A percentile compares a stretch with the other conserved stretches of the same genome.
Evolutionary conservation across 176 grass and related monocot species (phyloP).

Genomic region (Alopecurus myosuroides): DNA sequence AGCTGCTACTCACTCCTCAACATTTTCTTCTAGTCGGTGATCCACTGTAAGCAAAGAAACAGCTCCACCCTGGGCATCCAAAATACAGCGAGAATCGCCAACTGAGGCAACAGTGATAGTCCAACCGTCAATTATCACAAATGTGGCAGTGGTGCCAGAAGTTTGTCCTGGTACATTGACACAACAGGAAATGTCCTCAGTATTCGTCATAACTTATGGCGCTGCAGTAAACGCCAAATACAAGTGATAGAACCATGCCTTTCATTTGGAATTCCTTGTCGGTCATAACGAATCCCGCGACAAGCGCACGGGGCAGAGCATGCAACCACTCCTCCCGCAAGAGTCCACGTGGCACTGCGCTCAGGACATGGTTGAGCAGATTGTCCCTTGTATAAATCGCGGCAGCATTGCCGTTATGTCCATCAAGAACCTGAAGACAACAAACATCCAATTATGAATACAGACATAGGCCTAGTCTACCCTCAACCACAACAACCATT

Average conservation of each 20-base stretch:
- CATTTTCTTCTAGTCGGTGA: conserved; percentile 95
- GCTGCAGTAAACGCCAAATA: neutral
- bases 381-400: conserved; percentile 97
- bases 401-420: conserved; percentile 86
- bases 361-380: conserved; percentile 80
- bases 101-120: conserved; percentile 94
- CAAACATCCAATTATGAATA: neutral
- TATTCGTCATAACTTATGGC: neutral
- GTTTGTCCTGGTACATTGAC: conserved; percentile 62
- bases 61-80: conserved; percentile 68
- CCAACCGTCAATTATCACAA: conserved; percentile 96
- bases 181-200: neutral
- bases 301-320: conserved; percentile 65
- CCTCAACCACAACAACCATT: neutral
- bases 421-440: conserved; percentile 71
- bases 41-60: conserved; percentile 92
- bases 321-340: conserved; percentile 87
- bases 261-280: conserved; percentile 91
- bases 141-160: conserved; percentile 91
- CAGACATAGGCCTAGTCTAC: neutral
- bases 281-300: conserved; percentile 83
- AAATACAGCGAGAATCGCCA: conserved; percentile 92
- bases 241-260: conserved; percentile 39
- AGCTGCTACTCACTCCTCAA: conserved; percentile 72
- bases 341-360: conserved; percentile 62